Evolutionary conservation across 2,329 filamentous ascomycete species (phyloP).

Genomic region (Paracoccidioides brasiliensis): DNA sequence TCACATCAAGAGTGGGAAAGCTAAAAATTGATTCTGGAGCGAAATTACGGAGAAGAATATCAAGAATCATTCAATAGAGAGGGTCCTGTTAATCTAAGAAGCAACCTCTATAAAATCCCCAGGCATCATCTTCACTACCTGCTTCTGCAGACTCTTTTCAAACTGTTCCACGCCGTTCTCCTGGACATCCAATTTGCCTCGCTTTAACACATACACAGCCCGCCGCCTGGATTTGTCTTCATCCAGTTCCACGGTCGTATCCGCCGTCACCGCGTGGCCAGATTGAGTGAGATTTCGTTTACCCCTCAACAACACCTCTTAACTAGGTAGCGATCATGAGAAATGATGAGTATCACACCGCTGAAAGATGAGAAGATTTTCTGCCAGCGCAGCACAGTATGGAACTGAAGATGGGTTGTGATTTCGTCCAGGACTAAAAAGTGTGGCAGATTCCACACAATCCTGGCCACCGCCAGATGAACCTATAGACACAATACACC

Average conservation of each 20-base stretch:
- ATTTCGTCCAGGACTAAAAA: conserved; percentile 67
- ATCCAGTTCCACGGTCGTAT: conserved; percentile 29
- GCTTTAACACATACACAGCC: conserved; percentile 47
- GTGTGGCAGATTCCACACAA: conserved; percentile 58
- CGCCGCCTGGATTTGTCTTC: conserved; percentile 37
- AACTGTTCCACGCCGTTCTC: conserved; percentile 52
- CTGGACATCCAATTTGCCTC: conserved; percentile 43
- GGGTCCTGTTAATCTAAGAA: too few relatives aligned
- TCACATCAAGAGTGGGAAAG: too few relatives aligned
- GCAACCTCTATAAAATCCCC: too few relatives aligned
- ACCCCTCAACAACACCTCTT: conserved; percentile 58
- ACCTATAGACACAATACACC: conserved; percentile 24
- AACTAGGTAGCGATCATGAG: conserved; percentile 72
- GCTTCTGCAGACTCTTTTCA: conserved; percentile 49
- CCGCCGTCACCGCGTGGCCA: conserved; percentile 23
- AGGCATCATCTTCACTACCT: conserved; percentile 36
- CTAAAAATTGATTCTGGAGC: too few relatives aligned
- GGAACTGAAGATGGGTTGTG: conserved; percentile 73
- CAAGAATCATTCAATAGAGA: too few relatives aligned
- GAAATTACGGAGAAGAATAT: too few relatives aligned
- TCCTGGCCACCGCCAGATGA: conserved; percentile 50
- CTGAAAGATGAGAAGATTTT: conserved; percentile 57
- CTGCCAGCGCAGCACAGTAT: conserved; percentile 61
- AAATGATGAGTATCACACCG: conserved; percentile 64
- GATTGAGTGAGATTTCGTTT: conserved; percentile 23